Base-by-base conservation (phyloP, 2,329 filamentous ascomycete genomes). In the Fusarium agapanthi region DNA sequence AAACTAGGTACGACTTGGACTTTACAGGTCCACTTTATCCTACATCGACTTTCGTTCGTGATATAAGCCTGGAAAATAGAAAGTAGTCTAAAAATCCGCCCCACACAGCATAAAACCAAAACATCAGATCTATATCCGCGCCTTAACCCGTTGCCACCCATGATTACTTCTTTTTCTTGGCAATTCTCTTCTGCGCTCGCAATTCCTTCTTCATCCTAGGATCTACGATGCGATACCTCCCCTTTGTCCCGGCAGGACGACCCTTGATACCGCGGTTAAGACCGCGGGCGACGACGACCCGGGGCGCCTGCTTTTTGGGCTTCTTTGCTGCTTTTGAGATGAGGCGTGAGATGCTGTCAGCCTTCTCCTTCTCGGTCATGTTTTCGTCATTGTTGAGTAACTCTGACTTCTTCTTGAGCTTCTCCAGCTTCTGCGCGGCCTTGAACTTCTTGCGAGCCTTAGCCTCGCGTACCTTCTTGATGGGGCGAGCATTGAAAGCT, bases 391-490 rank as follows among this genome's bases (percentile, higher is more conserved):
- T 93, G 26, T 91, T 92, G 56, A 99, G 84, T 77, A 97, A 84
- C 43, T 97, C 95, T n/a, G 91, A 94, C 88, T 99, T 99, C 90
- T 97, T 97, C 85, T 95, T 94, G 72, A 99, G 86, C 85, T 97
- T 98, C 88, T 99, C 96, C 35, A 99, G 84, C 65, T 90, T 89
- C 83, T 97, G 93, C 2, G 94, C 95, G 14, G 95, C 91, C 88
- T 97, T 97, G 83, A 97, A 92, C 86, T 98, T 98, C 91, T 99
- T 99, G 67, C 96, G 89, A 40, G 95, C 95, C 84, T 97, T 95
- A 30, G 96, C 96, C 84, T 99, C 96, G 76, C 93, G 92, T 37
- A 99, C 96, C 87, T 99, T 99, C 88, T 99, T 99, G 89, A 98
- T 98, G 2, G 96, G 96, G 37, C 96, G 91, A 13, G 95, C 96